Base-by-base conservation (phyloP, 441 rosid genomes). In the Flueggea neowawraea region DNA sequence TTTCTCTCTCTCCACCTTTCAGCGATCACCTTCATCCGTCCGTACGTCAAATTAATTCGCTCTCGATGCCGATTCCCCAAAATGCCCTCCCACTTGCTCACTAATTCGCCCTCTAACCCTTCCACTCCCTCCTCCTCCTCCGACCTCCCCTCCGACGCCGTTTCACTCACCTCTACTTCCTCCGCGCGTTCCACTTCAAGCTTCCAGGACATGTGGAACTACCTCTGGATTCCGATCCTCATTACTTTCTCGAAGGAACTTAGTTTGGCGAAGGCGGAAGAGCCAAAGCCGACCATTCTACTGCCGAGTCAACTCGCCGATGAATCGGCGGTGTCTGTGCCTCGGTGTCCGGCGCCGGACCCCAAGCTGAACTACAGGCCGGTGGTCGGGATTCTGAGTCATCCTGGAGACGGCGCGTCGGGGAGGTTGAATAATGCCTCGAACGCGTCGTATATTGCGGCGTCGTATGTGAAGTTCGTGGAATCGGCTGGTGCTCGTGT, bases 401-500 rank as follows among this genome's bases (percentile, higher is more conserved):
- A 93, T 67, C 97, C 97, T 0, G 96, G 97, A 0, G 98, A 93
- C 12, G 96, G 97, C 49, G 97, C 96, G 3, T 81, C 93, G 12
- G 98, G 97, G 6, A 73, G 97, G 60, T 74, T 93, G 51, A 88
- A 45, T 57, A 82, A 90, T 39, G 87, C 73, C 5, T 58, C 87
- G 0, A 69, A 68, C 54, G 76, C 80, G 12, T 86, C 96, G n/a
- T 84, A 78, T 64, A 84, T 93, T 28, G 89, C 96, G 0, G 92
- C 98, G 5, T 93, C 98, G 32, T 93, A 93, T 52, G 96, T 90
- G 57, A 93, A 93, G 83, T 81, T 90, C 31, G 96, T 84, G 16
- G 98, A 93, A 72, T 83, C 91, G 6, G 97, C 91, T 11, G 96
- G 98, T 5, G 97, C 97, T 54, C 87, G 96, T 3, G 95, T 90